Conservation (phyloP, 805 yeast genomes). For the Saccharomycopsis microspora region DNA sequence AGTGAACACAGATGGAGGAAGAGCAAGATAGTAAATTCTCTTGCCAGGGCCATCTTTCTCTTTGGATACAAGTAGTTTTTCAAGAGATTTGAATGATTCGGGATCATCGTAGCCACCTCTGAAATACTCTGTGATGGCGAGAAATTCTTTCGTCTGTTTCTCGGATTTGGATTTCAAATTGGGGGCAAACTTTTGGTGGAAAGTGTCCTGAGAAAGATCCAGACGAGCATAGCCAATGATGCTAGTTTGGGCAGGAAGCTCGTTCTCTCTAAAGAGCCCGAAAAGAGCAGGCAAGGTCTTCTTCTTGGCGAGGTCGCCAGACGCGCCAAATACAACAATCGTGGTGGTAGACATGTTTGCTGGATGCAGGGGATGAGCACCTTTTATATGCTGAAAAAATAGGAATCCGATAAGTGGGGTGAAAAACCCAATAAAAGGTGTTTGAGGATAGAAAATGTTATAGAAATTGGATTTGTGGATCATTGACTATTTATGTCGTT, state of each 20-base stretch:
- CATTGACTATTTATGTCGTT: no score
- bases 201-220: conserved; percentile 51
- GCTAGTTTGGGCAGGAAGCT: conserved; percentile 53
- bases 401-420: no score
- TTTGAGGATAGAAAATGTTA: no score
- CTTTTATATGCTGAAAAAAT: no score
- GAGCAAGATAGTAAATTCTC: conserved; percentile 81
- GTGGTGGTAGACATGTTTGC: background rate
- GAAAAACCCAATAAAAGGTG: no score
- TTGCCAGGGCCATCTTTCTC: conserved; percentile 38
- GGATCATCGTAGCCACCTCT: conserved; percentile 72
- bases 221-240: conserved; percentile 93
- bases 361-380: background rate
- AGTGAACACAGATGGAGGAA: conserved; percentile 89
- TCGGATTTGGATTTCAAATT: conserved; percentile 41
- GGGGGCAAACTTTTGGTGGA: conserved; percentile 53
- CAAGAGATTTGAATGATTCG: conserved; percentile 58
- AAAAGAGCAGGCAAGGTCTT: conserved; percentile 85
- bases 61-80: conserved; percentile 40
- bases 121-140: conserved; percentile 54
- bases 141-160: conserved; percentile 47
- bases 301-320: conserved; percentile 92
- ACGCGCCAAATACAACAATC: conserved; percentile 77
- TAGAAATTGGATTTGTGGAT: no score
- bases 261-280: conserved; percentile 68